Base-by-base conservation (phyloP, 371 early-diverging fungal genomes). In the Zopfochytrium polystomum region DNA sequence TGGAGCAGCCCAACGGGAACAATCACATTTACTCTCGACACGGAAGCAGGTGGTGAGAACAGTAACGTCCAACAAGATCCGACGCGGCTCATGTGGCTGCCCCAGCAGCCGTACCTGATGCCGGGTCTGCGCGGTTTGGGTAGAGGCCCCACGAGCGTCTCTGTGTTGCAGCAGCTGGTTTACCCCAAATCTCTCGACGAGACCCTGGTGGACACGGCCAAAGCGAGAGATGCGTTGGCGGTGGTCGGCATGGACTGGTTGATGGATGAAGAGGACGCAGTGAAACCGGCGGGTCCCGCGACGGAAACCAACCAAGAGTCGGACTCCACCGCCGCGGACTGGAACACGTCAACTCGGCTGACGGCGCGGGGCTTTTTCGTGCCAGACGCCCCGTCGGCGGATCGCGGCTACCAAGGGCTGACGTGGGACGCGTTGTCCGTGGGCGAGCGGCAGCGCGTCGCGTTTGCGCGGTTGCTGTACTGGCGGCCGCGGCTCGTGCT, bases 1-100 rank as follows among this genome's bases (percentile, higher is more conserved):
- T 91, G 90, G 90, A 45, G n/a, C 44, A 49, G 20, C 38, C 33
- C 33, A 0, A 29, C 13, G 20, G 13, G 38, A n/a, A 32, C 9
- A 9, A 35, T 26, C 20, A 22, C 55, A 9, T 42, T 35, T 22
- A 22, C 55, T 38, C 20, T 38, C n/a, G 20, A 33, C 42, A 33
- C 55, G 15, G 29, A 27, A 15, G 52, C 52, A 11, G 52, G 9
- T 22, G 31, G 29, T 30, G 59, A 23, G 1, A 53, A 11, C 57
- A 45, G 9, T 45, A 18, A 15, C n/a, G 42, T 53, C 18, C 23
- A 53, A 20, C 23, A 27, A 13, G n/a, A 53, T 2, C 35, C 32
- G 9, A 11, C 11, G 22, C 11, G 51, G 23, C 38, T 29, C 22
- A 33, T 45, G 30, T 45, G 15, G 23, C 57, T 47, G 13, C 35